These are phyloP conservation scores for Alectoria sarmentosa DNA, from an alignment of 495 filamentous ascomycete species.

Conservation along the genomic window DNA sequence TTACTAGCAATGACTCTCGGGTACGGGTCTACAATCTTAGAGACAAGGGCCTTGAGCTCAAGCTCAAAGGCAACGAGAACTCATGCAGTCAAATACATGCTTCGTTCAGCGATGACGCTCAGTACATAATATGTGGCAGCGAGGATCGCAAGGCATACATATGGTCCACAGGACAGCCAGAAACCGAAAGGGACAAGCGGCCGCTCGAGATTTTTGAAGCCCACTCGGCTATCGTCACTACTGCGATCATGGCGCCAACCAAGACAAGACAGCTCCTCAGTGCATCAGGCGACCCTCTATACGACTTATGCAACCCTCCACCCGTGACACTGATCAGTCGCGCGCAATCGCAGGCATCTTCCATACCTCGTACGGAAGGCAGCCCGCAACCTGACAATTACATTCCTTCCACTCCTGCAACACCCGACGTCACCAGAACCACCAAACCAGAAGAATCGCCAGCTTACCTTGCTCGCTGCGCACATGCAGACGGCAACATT, in stretches of 20 bases:
- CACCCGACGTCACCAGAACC: slow-evolving; percentile 45
- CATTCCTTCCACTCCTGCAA: slow-evolving; percentile 27
- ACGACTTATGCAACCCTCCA: slow-evolving; percentile 93
- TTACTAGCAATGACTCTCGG: slow-evolving; percentile 93
- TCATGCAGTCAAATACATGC: slow-evolving; percentile 88
- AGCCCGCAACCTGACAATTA: slow-evolving; percentile 17
- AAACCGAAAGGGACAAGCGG: slow-evolving; percentile 61
- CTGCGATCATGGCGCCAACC: slow-evolving; percentile 74
- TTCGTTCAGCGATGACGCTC: slow-evolving; percentile 78
- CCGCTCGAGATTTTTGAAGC: slow-evolving; percentile 85
- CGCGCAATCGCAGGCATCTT: slow-evolving; percentile 48
- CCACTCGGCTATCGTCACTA: slow-evolving; percentile 80
- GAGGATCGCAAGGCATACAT: slow-evolving; percentile 87
- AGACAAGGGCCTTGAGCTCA: slow-evolving; percentile 77
- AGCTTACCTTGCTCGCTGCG: slow-evolving; percentile 63
- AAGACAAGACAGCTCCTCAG: slow-evolving; percentile 70
- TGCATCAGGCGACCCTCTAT: slow-evolving; percentile 82
- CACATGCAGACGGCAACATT: slow-evolving; percentile 81
- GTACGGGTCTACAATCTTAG: slow-evolving; percentile 84
- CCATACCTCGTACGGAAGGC: slow-evolving; percentile 31
- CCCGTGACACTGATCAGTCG: slow-evolving; percentile 75
- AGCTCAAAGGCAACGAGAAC: slow-evolving; percentile 91
- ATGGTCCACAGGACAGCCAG: slow-evolving; percentile 60
- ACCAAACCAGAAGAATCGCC: slow-evolving; percentile 50
- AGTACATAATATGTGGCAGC: slow-evolving; percentile 86